Base-by-base conservation (phyloP, 139 green algal genomes). In the Picochlorum costavermella region DNA sequence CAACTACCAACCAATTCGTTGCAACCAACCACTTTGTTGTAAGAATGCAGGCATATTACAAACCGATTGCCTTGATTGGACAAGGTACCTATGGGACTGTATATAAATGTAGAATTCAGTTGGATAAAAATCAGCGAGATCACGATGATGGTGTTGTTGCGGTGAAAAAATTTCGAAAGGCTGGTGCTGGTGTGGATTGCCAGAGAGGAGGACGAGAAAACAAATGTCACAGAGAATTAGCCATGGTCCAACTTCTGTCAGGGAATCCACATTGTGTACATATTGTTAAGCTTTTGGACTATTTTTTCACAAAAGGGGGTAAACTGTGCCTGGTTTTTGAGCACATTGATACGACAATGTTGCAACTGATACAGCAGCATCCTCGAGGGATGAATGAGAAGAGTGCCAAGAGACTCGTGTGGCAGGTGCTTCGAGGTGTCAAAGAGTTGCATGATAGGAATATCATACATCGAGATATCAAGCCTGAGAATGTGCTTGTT, bases 261-360 rank as follows among this genome's bases (percentile, higher is more conserved):
- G 46, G 6, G n/a, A 26, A 11, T 12, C 5, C 17, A 11, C 74
- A 75, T 14, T 89, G 93, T 51, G 70, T 82, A 6, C 91, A 96
- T 72, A 86, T 96, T 16, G 88, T 97, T 4, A 82, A 70, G 36
- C 73, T 97, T 30, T 86, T 93, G 75, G 90, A 97, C 61, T 86
- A 81, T 1, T 97, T 96, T 70, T 59, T 79, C 9, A 53, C 46
- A 53, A 59, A 82, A 11, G 87, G 91, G 33, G 74, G 82, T 28
- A 89, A 89, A 50, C 76, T 96, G 70, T 92, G 91, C 73, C 71
- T 97, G 56, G 89, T 95, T 23, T 95, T 97, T 62, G 90, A 97
- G 72, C 95, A 89, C 50, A 76, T 96, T 29, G 83, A 95, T 53
- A 51, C 43, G 50, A 75, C 61, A 9, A 12, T 69, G 16, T 4